phyloP scores from a whole-genome alignment of 2,329 filamentous ascomycete genomes.

The Coniochaeta ligniaria region DNA sequence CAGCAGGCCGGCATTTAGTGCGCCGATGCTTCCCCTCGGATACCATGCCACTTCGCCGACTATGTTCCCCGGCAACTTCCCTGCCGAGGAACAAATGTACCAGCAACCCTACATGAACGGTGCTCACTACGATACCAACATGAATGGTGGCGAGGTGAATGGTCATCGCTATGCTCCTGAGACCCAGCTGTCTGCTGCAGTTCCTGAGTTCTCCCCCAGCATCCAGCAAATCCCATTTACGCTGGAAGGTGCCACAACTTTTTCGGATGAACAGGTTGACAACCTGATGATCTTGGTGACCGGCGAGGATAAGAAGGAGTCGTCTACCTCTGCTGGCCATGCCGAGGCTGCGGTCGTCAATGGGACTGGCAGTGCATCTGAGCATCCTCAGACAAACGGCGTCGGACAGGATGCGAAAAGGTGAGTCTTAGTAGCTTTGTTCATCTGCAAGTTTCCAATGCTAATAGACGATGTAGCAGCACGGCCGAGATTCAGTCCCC shows the following conservation, averaged over 20 bases:
- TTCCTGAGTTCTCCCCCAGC: conserved; percentile 52
- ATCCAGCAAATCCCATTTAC: conserved; percentile 13
- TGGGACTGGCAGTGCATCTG: background rate
- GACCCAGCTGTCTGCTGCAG: conserved; percentile 53
- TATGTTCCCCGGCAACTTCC: conserved; percentile 17
- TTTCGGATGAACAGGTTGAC: conserved; percentile 21
- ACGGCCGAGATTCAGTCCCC: background rate
- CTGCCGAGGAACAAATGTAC: conserved; percentile 18
- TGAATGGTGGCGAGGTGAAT: conserved; percentile 29
- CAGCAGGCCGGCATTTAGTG: conserved; percentile 12
- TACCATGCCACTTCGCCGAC: conserved; percentile 17
- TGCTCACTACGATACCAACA: conserved; percentile 14
- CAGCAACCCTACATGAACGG: conserved; percentile 24
- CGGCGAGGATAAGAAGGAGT: conserved; percentile 9
- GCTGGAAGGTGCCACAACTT: conserved; percentile 22
- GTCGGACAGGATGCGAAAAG: background rate
- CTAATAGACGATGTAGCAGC: background rate
- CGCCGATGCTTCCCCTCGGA: conserved; percentile 21
- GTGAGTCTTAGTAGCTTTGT: background rate
- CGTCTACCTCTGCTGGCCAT: background rate
- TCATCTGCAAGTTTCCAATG: background rate
- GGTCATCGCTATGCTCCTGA: conserved; percentile 30
- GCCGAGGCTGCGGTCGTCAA: conserved; percentile 2
- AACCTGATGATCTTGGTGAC: conserved; percentile 19
- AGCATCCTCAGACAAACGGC: background rate